Evolutionary conservation across 2,329 filamentous ascomycete species (phyloP).

Genomic region (Neonectria faginata): DNA sequence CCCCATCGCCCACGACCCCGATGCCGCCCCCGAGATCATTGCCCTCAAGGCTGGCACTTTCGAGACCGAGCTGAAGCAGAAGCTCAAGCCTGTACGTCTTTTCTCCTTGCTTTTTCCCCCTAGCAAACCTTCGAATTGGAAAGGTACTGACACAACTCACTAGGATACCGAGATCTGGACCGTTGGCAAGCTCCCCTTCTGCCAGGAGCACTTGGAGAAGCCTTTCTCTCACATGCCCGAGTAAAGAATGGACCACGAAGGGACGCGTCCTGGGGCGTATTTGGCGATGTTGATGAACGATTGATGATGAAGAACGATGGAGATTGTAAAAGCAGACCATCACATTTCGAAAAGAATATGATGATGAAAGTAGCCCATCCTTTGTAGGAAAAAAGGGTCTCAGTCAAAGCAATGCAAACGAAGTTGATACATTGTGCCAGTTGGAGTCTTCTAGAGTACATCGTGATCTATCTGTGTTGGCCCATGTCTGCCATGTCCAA

Average conservation of each 20-base stretch:
- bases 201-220: constrained; percentile 73
- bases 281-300: constrained; percentile 16
- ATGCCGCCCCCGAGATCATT: constrained; percentile 77
- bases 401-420: not conserved
- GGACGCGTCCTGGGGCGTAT: not conserved
- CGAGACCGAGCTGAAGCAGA: constrained; percentile 74
- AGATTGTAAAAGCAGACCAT: not conserved
- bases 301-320: constrained; percentile 10
- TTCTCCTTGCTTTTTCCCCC: not conserved
- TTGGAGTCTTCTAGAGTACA: not conserved
- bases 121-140: not conserved
- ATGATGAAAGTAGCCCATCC: not conserved
- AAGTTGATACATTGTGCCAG: not conserved
- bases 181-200: constrained; percentile 75
- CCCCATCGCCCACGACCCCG: constrained; percentile 77
- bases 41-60: constrained; percentile 76
- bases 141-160: constrained; percentile 26
- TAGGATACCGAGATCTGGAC: constrained; percentile 78
- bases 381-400: not conserved
- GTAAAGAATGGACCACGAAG: constrained; percentile 48
- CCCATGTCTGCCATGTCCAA: not conserved
- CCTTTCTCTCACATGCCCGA: constrained; percentile 73
- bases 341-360: not conserved
- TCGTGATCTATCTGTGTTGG: not conserved
- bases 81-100: constrained; percentile 69